Evolutionary conservation across 768 basidiomycete genomes (phyloP).

Genomic region (Kwoniella botswanensis): DNA sequence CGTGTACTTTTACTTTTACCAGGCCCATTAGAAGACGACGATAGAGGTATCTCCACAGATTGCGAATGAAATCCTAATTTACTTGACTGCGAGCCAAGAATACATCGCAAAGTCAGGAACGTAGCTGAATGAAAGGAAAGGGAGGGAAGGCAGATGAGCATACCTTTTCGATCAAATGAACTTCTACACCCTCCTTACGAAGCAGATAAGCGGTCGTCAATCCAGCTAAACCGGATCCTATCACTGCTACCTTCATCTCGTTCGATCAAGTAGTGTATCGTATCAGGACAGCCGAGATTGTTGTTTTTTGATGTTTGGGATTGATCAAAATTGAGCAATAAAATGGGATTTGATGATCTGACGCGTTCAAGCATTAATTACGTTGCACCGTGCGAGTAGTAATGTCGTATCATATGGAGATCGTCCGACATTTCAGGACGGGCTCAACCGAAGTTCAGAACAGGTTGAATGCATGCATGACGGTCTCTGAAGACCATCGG

Average conservation of each 20-base stretch:
- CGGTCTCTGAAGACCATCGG: no score
- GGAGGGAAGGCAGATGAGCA: conserved; percentile 30
- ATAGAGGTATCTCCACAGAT: conserved; percentile 54
- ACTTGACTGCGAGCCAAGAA: conserved; percentile 60
- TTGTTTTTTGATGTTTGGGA: no score
- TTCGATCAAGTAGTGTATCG: not conserved
- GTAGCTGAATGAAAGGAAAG: not conserved
- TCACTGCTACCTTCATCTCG: conserved; percentile 64
- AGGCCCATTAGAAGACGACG: no score
- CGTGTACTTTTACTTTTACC: conserved; percentile 40
- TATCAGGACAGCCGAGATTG: conserved; percentile 1
- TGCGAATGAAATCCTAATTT: conserved; percentile 73
- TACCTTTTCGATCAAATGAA: conserved; percentile 78
- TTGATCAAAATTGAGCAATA: no score
- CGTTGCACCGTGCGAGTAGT: no score
- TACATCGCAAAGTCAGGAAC: not conserved
- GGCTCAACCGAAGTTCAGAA: no score
- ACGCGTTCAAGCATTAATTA: no score
- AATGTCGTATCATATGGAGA: no score
- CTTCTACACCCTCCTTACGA: conserved; percentile 65
- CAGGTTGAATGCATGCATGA: no score
- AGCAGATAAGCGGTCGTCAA: conserved; percentile 72
- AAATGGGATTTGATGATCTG: no score
- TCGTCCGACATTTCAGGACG: no score
- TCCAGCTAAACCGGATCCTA: conserved; percentile 76